phyloP scores from a whole-genome alignment of 495 filamentous ascomycete genomes.

The Neurospora intermedia region DNA sequence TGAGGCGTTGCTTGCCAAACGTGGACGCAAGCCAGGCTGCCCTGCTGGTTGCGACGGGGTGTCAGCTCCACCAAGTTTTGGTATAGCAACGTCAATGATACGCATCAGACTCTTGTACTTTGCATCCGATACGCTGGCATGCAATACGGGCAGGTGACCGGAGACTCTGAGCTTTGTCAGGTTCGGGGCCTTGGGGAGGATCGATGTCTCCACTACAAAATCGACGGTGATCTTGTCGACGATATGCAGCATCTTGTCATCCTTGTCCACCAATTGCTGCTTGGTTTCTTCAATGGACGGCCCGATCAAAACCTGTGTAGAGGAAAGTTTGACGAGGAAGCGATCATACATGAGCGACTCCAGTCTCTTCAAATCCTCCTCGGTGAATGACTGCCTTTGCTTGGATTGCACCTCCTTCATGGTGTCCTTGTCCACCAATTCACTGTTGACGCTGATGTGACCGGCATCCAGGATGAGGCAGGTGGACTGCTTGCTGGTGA shows the following conservation, averaged over 20 bases:
- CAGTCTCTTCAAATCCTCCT: constrained; percentile 76
- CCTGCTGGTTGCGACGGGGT: constrained; percentile 9
- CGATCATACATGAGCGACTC: constrained; percentile 94
- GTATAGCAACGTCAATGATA: constrained; percentile 88
- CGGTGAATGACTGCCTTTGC: constrained; percentile 76
- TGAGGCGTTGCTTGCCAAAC: constrained; percentile 29
- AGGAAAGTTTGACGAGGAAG: constrained; percentile 81
- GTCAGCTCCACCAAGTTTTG: constrained; percentile 57
- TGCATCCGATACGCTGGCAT: constrained; percentile 80
- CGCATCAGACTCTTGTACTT: constrained; percentile 97
- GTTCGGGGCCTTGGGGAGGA: constrained; percentile 86
- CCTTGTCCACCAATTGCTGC: constrained; percentile 61
- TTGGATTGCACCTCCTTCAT: constrained; percentile 84
- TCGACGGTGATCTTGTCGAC: constrained; percentile 96
- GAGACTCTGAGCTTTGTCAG: constrained; percentile 87
- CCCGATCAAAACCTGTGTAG: constrained; percentile 89
- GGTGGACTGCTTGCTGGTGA: constrained; percentile 64
- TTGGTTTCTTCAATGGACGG: constrained; percentile 88
- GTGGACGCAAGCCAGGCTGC: constrained; percentile 45
- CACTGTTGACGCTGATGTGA: constrained; percentile 86
- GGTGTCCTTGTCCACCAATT: constrained; percentile 82
- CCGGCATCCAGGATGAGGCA: constrained; percentile 94
- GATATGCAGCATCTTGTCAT: constrained; percentile 68
- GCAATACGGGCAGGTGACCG: constrained; percentile 83
- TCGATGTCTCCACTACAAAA: constrained; percentile 83